Evolutionary conservation across 1,139 yeast genomes (phyloP), one percentile per base, ranked within the genome.

Genomic region (Lodderomyces pseudojiufengensis): DNA sequence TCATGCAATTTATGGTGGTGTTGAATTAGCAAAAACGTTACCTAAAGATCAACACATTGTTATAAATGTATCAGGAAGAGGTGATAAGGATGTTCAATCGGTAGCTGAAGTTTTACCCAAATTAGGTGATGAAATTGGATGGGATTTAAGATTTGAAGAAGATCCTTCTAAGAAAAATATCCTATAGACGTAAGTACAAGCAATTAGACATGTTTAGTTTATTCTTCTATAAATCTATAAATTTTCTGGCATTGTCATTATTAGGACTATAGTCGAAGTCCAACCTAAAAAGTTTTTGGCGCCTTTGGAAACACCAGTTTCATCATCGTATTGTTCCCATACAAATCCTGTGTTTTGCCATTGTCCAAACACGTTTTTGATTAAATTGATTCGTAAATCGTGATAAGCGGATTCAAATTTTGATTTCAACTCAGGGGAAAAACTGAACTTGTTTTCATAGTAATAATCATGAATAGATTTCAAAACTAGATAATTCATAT

Each of bases 71-170:
- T 86, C 96, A 36, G 99, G 99, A 54, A 85, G 98, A 72, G 99
- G 99, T 65, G 99, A 94, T 61, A 92, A 92, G 70, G 99, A 92
- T 59, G 98, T 92, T 25, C 97, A 90, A 66, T 85, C 92, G 57
- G 97, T 92, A 40, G 98, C 98, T 29, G 97, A 92, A 61, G 78
- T 83, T 35, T 73, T 92, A 55, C 98, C 98, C 32, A 76, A 63
- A 44, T 71, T 88, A 42, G 99, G 99, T 31, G 94, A 92, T 35
- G 59, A 80, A 59, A 90, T 92, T 56, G 92, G 84, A 50, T 92
- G 98, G 98, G 97, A 92, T 59, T 73, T 92, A 57, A 78, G 98
- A 61, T 92, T 92, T 51, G 92, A 84, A 54, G 66, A 60, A 31
- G 74, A 69, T 47, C 75, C 75, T 35, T 51, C 70, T 20, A 65